Conservation (phyloP, 2,329 filamentous ascomycete species). For the Epichloe uncinata region DNA sequence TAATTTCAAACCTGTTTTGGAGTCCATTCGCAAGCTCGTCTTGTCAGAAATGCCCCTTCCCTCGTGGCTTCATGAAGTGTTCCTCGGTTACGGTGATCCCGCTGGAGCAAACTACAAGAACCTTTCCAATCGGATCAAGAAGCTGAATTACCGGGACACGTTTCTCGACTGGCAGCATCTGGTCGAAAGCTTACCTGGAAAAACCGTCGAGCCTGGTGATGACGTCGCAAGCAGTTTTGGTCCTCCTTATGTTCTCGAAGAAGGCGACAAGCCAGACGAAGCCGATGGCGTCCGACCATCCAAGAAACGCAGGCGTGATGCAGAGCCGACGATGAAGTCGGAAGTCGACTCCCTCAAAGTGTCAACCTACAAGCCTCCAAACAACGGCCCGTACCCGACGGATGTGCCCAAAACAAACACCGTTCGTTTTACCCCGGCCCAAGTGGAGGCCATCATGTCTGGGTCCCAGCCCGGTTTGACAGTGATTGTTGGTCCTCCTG, state of each 20-base stretch:
- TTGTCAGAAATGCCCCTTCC: constrained; percentile 77
- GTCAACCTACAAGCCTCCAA: constrained; percentile 79
- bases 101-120: constrained; percentile 76
- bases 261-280: constrained; percentile 39
- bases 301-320: constrained; percentile 79
- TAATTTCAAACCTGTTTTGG: constrained; percentile 88
- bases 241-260: constrained; percentile 78
- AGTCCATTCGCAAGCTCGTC: constrained; percentile 78
- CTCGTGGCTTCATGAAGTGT: constrained; percentile 90
- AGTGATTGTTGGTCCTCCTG: constrained; percentile 85
- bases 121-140: constrained; percentile 62
- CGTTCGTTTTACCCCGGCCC: constrained; percentile 80
- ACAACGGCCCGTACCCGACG: constrained; percentile 77
- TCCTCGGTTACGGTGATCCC: constrained; percentile 93
- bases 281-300: constrained; percentile 44
- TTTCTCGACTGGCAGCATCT: constrained; percentile 95
- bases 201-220: constrained; percentile 66
- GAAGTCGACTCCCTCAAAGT: constrained; percentile 61
- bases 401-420: constrained; percentile 71
- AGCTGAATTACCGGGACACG: constrained; percentile 83
- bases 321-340: constrained; percentile 49
- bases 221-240: constrained; percentile 61
- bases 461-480: constrained; percentile 91
- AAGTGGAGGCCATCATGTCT: constrained; percentile 85
- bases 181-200: constrained; percentile 74